Evolutionary conservation across 208 protist species (phyloP).

Genomic region (Wallacemonas sp.): DNA sequence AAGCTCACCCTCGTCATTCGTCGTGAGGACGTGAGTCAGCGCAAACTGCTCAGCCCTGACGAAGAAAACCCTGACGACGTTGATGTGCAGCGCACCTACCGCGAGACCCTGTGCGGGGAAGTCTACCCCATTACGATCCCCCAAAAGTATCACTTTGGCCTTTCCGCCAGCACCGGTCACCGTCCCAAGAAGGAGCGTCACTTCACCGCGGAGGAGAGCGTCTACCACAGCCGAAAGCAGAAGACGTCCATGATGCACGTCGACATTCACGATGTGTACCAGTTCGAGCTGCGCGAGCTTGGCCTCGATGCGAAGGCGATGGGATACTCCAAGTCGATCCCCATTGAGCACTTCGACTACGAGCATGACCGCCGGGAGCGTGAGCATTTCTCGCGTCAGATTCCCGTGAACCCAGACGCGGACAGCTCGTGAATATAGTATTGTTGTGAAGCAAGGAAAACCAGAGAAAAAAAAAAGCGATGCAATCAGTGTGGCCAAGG

Average conservation of each 20-base stretch:
- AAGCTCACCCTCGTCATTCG: constrained; percentile 57
- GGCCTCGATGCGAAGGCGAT: constrained; percentile 68
- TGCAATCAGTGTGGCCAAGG: background rate
- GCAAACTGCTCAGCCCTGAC: constrained; percentile 31
- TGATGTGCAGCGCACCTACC: constrained; percentile 55
- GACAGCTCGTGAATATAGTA: constrained; percentile 18
- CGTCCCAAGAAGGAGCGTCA: constrained; percentile 29
- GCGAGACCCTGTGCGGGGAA: constrained; percentile 77
- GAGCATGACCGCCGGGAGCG: constrained; percentile 62
- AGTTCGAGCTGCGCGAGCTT: constrained; percentile 75
- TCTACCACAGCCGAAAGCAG: constrained; percentile 31
- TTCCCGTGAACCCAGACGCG: constrained; percentile 53
- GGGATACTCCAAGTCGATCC: constrained; percentile 77
- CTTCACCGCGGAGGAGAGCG: constrained; percentile 19
- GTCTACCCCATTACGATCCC: constrained; percentile 65
- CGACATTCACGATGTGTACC: constrained; percentile 73
- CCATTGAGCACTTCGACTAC: constrained; percentile 80
- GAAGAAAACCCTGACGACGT: constrained; percentile 27
- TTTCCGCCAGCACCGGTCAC: constrained; percentile 74
- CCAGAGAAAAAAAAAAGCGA: constrained; percentile 10
- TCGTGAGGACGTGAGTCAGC: constrained; percentile 48
- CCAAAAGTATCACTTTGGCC: constrained; percentile 70
- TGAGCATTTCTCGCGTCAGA: constrained; percentile 70
- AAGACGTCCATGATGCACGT: constrained; percentile 51
- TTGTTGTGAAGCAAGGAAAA: background rate